Evolutionary conservation across 1,284 basidiomycete genomes (phyloP), one percentile per base, ranked within the genome.

Genomic region (Moesziomyces parantarcticus): DNA sequence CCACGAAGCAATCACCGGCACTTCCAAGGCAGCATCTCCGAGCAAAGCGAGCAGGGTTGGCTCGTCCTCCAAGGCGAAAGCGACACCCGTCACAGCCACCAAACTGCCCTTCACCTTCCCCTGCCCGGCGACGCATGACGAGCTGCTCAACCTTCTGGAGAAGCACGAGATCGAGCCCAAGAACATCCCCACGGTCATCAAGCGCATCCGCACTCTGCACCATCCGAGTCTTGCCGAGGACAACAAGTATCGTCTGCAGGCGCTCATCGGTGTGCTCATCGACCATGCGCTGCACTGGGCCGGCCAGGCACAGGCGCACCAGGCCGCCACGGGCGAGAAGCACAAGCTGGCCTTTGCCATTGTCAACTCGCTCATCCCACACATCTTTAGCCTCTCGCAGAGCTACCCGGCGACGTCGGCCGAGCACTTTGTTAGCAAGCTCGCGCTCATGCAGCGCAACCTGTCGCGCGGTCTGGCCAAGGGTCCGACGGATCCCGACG

Each of bases 391-490:
- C 14, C 89, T 99, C 44, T 89, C 91, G 32, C 90, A 90, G 77
- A 86, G 90, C 21, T 96, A 95, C 85, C 93, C 96, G 0, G 88
- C 91, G 54, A 88, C 90, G 44, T 88, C 91, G 5, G 92, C 95
- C 0, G 88, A 89, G 50, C 88, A 90, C 79, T 94, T 95, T 84
- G 89, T 92, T 62, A 85, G 88, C 50, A 98, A 98, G 85, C 87
- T 99, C 46, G 86, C 88, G 0, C 85, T 97, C 11, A 97, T 98
- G 93, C 91, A 98, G 84, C 94, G 94, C 86, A 98, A 98, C 83
- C 89, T 99, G 50, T 89, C 89, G 58, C 89, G 90, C 6, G 95
- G 94, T 6, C 86, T 99, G 8, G 88, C 90, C 3, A 88, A 87
- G n/a, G 93, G 92, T 1, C 86, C 92, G 0, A 86, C 89, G 14